These are phyloP conservation scores for Lagenaria siceraria DNA, from an alignment of 306 rosid species.

Conservation along the genomic window DNA sequence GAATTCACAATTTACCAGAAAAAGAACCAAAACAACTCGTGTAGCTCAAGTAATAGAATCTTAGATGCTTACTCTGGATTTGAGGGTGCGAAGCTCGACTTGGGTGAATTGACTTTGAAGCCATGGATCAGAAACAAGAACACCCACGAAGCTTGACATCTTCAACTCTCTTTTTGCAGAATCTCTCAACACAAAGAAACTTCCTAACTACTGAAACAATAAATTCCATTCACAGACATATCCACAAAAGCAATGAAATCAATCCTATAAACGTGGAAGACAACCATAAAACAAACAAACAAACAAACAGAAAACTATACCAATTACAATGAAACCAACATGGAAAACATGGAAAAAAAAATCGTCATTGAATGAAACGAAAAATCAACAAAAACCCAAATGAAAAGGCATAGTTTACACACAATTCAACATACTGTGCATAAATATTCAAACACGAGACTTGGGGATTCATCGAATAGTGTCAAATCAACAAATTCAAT, in stretches of 20 bases:
- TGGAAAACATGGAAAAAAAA: neutral
- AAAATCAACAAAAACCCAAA: constrained; percentile 4
- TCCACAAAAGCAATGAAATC: neutral
- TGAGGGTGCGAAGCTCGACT: constrained; percentile 94
- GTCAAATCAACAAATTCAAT: neutral
- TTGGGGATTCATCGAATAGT: constrained; percentile 13
- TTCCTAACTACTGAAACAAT: constrained; percentile 13
- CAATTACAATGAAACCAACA: neutral
- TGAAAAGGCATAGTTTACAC: constrained; percentile 7
- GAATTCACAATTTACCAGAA: constrained; percentile 3
- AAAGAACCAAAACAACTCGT: neutral
- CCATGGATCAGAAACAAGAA: constrained; percentile 80
- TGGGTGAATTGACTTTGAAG: constrained; percentile 98
- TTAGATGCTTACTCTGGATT: constrained; percentile 54
- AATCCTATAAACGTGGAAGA: neutral
- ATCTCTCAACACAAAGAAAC: constrained; percentile 14
- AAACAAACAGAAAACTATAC: neutral
- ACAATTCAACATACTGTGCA: constrained; percentile 15
- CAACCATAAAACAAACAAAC: neutral
- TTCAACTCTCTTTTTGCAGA: constrained; percentile 23
- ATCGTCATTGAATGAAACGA: neutral
- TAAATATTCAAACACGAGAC: constrained; percentile 4
- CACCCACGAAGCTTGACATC: constrained; percentile 91
- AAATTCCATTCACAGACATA: neutral
- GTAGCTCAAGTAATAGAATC: neutral